phyloP scores from a whole-genome alignment of 225 moss, liverwort and hornwort species.

The Physcomitrellopsis africana region DNA sequence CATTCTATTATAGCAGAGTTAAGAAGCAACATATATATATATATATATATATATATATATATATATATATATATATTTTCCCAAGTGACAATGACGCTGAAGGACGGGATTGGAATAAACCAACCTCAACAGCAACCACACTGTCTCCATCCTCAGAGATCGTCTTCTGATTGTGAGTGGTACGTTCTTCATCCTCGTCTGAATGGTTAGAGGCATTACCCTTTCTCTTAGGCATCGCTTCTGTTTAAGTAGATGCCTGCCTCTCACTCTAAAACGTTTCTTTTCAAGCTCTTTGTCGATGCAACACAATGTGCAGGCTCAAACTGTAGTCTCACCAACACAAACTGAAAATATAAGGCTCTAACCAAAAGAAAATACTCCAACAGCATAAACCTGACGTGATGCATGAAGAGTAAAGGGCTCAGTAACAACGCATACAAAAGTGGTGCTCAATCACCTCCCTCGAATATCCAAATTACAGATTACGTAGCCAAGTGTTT shows the following conservation, averaged over 20 bases:
- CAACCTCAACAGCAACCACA: slow-evolving; percentile 42
- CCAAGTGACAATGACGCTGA: background rate
- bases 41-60: too few relatives aligned
- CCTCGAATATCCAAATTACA: background rate
- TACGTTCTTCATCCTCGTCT: slow-evolving; percentile 43
- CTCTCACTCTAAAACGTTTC: background rate
- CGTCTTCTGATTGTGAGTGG: slow-evolving; percentile 30
- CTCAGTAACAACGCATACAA: background rate
- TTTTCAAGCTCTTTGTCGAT: slow-evolving; percentile 7
- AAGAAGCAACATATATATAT: background rate
- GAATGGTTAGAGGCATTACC: background rate
- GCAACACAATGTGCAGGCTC: background rate
- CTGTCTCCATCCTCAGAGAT: slow-evolving; percentile 29
- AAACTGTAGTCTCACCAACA: slow-evolving; percentile 8
- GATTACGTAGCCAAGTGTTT: background rate
- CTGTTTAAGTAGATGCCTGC: background rate
- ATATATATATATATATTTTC: too few relatives aligned
- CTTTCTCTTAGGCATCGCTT: slow-evolving; percentile 48
- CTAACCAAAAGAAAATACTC: slow-evolving; percentile 1
- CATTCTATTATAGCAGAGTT: background rate
- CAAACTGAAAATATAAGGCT: slow-evolving; percentile 1
- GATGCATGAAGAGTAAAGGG: background rate
- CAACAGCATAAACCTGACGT: background rate
- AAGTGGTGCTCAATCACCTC: background rate
- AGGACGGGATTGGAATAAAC: background rate